Conservation (phyloP, 768 basidiomycete species). For the Chlorophyllum brunneum region DNA sequence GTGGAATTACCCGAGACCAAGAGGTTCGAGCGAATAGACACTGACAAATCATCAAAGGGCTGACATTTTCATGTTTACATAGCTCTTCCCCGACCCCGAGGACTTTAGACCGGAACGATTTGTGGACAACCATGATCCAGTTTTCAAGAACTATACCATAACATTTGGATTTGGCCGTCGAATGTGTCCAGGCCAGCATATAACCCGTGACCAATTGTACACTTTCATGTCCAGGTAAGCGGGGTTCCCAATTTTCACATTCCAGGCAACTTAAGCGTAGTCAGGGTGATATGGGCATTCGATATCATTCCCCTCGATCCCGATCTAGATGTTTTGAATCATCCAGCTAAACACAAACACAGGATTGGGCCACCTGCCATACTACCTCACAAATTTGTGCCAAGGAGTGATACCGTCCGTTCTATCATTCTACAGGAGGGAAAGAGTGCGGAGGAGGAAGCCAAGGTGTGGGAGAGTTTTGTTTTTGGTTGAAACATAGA, state of each 20-base stretch:
- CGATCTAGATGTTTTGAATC: neutral
- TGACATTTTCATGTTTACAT: neutral
- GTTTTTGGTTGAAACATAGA: too few relatives aligned
- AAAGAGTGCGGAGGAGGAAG: neutral
- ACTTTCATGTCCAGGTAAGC: conserved; percentile 19
- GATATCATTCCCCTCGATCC: conserved; percentile 14
- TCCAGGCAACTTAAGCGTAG: too few relatives aligned
- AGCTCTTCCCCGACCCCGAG: conserved; percentile 23
- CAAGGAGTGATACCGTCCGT: neutral
- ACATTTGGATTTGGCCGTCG: conserved; percentile 25
- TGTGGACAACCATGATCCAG: conserved; percentile 15
- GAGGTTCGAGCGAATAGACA: neutral
- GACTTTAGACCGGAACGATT: conserved; percentile 22
- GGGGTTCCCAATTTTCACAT: neutral
- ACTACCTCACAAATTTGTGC: conserved; percentile 1
- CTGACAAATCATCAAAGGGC: conserved; percentile 14
- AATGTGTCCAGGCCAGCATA: conserved; percentile 24
- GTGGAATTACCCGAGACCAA: neutral
- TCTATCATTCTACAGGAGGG: conserved; percentile 1
- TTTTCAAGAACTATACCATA: conserved; percentile 19
- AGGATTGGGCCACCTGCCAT: neutral
- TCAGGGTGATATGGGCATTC: conserved; percentile 23
- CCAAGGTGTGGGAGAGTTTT: neutral
- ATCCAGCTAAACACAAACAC: neutral
- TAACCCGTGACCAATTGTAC: conserved; percentile 22